Conservation (phyloP, 2,329 filamentous ascomycete genomes). For the Westerdykella ornata region DNA sequence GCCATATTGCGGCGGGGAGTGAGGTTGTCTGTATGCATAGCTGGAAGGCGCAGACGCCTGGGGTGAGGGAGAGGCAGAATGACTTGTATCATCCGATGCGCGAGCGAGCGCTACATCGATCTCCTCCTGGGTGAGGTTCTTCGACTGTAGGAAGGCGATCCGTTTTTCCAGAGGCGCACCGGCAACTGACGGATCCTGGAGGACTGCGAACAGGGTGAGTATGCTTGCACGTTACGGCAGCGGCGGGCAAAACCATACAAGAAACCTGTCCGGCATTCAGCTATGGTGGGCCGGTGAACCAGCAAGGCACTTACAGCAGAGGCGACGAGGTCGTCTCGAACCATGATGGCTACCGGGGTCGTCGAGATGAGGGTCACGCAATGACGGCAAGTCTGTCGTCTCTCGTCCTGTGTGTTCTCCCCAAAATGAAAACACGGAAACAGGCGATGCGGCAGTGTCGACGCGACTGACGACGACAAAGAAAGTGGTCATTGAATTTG, state of each 20-base stretch:
- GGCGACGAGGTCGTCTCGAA: conserved; percentile 86
- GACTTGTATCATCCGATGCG: conserved; percentile 52
- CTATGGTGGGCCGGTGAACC: background rate
- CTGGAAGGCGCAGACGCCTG: conserved; percentile 38
- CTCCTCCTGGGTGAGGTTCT: conserved; percentile 95
- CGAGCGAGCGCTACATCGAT: conserved; percentile 77
- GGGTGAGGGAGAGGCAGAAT: conserved; percentile 44
- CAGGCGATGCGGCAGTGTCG: no score
- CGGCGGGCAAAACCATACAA: conserved; percentile 39
- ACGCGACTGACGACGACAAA: no score
- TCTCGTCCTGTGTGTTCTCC: no score
- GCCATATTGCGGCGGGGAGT: conserved; percentile 45
- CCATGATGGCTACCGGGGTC: conserved; percentile 54
- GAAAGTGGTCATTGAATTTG: no score
- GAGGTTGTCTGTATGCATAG: conserved; percentile 43
- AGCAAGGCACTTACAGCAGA: conserved; percentile 53
- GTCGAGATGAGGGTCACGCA: no score
- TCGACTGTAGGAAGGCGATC: conserved; percentile 86
- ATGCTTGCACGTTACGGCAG: conserved; percentile 1
- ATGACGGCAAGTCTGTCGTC: no score
- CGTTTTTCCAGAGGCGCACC: conserved; percentile 87
- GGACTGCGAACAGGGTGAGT: conserved; percentile 52
- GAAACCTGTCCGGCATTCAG: conserved; percentile 41
- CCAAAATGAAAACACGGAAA: no score
- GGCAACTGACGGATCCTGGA: conserved; percentile 88